These are phyloP conservation scores for Saccharomycopsis javanensis DNA, from an alignment of 805 yeast genomes.

Conservation along the genomic window DNA sequence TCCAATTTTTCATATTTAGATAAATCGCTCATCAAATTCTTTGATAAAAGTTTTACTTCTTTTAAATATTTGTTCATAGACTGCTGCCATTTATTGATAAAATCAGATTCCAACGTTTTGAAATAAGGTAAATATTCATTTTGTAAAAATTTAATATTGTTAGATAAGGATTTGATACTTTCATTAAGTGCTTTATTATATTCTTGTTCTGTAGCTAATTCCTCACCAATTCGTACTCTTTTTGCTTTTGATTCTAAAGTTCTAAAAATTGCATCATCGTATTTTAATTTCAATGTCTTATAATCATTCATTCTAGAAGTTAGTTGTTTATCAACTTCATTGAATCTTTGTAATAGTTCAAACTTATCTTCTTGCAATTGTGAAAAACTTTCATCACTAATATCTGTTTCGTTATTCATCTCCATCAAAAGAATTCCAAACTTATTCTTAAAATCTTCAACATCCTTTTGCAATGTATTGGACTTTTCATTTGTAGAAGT, in stretches of 20 bases:
- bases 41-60: constrained; percentile 1
- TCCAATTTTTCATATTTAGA: constrained; percentile 2
- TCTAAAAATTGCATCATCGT: constrained; percentile 14
- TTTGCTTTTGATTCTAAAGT: constrained; percentile 16
- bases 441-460: background rate
- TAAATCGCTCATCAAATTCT: background rate
- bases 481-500: background rate
- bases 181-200: constrained; percentile 13
- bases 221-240: constrained; percentile 9
- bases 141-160: background rate
- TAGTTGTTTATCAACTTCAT: background rate
- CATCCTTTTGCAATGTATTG: background rate
- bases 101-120: background rate
- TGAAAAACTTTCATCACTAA: background rate
- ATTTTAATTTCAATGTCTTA: constrained; percentile 7
- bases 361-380: background rate
- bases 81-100: constrained; percentile 5
- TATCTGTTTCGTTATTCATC: background rate
- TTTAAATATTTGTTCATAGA: constrained; percentile 1
- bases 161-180: constrained; percentile 1
- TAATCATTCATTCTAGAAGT: background rate
- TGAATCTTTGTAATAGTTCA: background rate
- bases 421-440: background rate
- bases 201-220: constrained; percentile 8
- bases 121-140: constrained; percentile 1